These are phyloP conservation scores for Rhodotorula glutinis DNA, from an alignment of 1,284 basidiomycete genomes.

Conservation along the genomic window DNA sequence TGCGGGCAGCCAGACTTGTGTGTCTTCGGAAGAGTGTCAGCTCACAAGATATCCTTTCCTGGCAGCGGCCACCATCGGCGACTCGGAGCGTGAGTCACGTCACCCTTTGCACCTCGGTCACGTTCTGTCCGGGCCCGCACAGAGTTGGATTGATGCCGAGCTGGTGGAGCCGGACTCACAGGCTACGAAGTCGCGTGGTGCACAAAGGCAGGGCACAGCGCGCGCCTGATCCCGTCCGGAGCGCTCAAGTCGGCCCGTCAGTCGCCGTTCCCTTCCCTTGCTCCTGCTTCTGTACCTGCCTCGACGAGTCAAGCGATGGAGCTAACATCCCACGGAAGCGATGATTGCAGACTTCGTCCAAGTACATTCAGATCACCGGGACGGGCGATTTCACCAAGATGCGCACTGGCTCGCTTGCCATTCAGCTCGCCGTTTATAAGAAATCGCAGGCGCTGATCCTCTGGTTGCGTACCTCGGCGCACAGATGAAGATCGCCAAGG, in stretches of 20 bases:
- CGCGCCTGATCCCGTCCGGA: slow-evolving; percentile 55
- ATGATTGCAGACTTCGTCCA: neutral
- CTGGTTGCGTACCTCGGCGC: neutral
- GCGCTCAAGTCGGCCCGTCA: slow-evolving; percentile 53
- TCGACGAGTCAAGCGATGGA: too few relatives aligned
- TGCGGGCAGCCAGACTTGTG: too few relatives aligned
- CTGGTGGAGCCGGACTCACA: neutral
- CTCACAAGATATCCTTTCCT: too few relatives aligned
- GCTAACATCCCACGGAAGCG: too few relatives aligned
- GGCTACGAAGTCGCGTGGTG: slow-evolving; percentile 67
- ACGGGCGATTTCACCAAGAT: slow-evolving; percentile 51
- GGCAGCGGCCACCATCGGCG: slow-evolving; percentile 56
- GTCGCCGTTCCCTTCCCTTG: slow-evolving; percentile 52
- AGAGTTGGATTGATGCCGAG: neutral
- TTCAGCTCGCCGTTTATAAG: too few relatives aligned
- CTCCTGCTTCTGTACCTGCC: too few relatives aligned
- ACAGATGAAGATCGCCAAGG: slow-evolving; percentile 47
- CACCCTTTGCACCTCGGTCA: too few relatives aligned
- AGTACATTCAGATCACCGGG: slow-evolving; percentile 53
- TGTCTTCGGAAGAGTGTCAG: too few relatives aligned
- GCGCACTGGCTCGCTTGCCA: neutral
- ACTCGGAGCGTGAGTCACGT: slow-evolving; percentile 57
- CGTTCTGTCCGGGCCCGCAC: neutral
- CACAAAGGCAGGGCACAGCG: slow-evolving; percentile 58
- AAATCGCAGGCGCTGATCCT: neutral